A percentile compares a stretch with the other conserved stretches of the same genome.
These are phyloP conservation scores for Candolleomyces efflorescens DNA, from an alignment of 768 basidiomycete genomes.

Conservation along the genomic window DNA sequence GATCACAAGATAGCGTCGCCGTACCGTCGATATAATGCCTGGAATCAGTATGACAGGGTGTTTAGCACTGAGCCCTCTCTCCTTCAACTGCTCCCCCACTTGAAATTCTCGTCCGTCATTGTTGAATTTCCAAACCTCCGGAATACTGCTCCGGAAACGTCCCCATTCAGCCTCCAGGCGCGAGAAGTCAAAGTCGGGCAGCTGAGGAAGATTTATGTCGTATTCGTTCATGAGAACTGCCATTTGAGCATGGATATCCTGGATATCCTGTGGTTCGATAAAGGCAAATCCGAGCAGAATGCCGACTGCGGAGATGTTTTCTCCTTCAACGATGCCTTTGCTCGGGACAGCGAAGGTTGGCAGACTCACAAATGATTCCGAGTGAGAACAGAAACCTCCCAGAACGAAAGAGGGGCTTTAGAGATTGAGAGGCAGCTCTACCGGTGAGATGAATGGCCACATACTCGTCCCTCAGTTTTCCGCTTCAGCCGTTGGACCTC, in stretches of 20 bases:
- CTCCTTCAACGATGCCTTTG: not conserved
- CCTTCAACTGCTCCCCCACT: conserved; percentile 66
- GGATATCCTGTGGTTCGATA: conserved; percentile 62
- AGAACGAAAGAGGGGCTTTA: conserved; percentile 23
- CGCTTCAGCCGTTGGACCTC: not conserved
- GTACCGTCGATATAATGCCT: conserved; percentile 83
- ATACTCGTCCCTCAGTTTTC: not conserved
- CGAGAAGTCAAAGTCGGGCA: conserved; percentile 65
- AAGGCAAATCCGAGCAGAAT: conserved; percentile 58
- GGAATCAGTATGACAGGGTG: conserved; percentile 86
- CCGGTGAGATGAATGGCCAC: not conserved
- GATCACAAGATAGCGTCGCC: conserved; percentile 15
- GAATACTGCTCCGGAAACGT: conserved; percentile 60
- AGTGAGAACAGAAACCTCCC: conserved; percentile 68
- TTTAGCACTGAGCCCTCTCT: conserved; percentile 59
- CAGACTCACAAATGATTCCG: conserved; percentile 51
- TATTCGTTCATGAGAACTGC: conserved; percentile 65
- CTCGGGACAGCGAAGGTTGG: not conserved
- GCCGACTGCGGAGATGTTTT: conserved; percentile 53
- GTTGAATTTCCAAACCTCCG: conserved; percentile 79
- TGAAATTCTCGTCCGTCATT: conserved; percentile 78
- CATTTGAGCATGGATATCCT: conserved; percentile 66
- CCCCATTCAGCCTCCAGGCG: conserved; percentile 71
- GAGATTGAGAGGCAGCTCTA: not conserved
- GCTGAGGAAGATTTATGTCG: conserved; percentile 57